Evolutionary conservation across 2,329 filamentous ascomycete genomes (phyloP).

Genomic region (Colletotrichum destructivum): DNA sequence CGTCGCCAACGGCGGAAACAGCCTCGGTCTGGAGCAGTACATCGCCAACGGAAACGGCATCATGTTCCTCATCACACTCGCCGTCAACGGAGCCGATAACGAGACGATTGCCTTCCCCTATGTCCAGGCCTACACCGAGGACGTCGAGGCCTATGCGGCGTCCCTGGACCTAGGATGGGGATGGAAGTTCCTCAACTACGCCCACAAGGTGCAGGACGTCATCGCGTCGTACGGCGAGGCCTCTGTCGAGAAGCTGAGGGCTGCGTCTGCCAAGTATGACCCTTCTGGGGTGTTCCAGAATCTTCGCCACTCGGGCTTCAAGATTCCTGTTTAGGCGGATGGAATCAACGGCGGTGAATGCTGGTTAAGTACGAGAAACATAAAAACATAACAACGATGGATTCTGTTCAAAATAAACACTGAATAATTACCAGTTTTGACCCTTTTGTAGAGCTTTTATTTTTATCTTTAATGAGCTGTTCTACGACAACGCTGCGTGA

Average conservation of each 20-base stretch:
- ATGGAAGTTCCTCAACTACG: constrained; percentile 62
- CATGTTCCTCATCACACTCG: constrained; percentile 51
- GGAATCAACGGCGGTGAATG: too few relatives aligned
- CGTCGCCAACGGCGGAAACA: constrained; percentile 51
- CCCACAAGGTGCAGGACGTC: constrained; percentile 55
- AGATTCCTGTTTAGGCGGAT: constrained; percentile 45
- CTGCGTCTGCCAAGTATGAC: constrained; percentile 55
- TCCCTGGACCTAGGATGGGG: constrained; percentile 47
- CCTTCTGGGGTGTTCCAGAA: constrained; percentile 56
- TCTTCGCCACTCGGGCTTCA: constrained; percentile 51
- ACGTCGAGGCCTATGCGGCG: constrained; percentile 48
- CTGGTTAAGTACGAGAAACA: too few relatives aligned
- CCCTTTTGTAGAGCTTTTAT: too few relatives aligned
- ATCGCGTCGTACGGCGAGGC: constrained; percentile 55
- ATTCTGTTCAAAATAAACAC: too few relatives aligned
- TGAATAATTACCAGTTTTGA: too few relatives aligned
- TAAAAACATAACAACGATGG: too few relatives aligned
- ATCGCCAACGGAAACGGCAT: constrained; percentile 48
- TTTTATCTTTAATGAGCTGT: too few relatives aligned
- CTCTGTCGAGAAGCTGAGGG: constrained; percentile 52
- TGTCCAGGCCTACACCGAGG: constrained; percentile 52
- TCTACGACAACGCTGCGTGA: too few relatives aligned
- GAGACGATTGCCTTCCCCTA: constrained; percentile 54
- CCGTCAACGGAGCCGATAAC: constrained; percentile 51
- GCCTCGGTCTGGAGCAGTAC: constrained; percentile 52